Evolutionary conservation across 2,329 filamentous ascomycete genomes (phyloP), one percentile per base, ranked within the genome.

Genomic region (Pseudocercospora vitis): DNA sequence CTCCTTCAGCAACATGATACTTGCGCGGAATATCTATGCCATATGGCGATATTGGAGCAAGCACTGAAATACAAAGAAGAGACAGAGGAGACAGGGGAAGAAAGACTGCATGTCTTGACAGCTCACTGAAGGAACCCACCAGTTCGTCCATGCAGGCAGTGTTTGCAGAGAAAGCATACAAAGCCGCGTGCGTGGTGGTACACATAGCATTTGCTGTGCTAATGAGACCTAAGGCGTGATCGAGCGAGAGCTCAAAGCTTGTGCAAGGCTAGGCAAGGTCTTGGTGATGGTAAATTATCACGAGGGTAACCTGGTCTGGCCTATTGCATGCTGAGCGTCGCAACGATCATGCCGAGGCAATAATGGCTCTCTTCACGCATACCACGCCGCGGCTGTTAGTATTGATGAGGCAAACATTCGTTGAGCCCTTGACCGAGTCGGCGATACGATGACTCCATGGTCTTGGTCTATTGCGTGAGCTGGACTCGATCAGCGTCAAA

Each of bases 131-230:
- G 18, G 12, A 40, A 21, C 37, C 37, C 24, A 24, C 37, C 37
- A 42, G 37, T 21, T 42, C n/a, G n/a, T 23, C 24, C 24, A 21
- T 35, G 16, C 16, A 19, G 21, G 16, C 35, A 48, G 46, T 48
- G 46, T 48, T 48, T 48, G 46, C 32, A 48, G 19, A n/a, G 18
- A 2, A 31, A 37, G 24, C 46, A 48, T 26, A 33, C 46, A 48
- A 35, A 9, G 31, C 37, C 46, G 46, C 46, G 46, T 48, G 46
- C 11, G 31, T 35, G 31, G 46, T 48, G 7, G 32, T 16, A 48
- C 46, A n/a, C 23, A 48, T 48, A 31, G 46, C 31, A 37, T 45
- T 45, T 45, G 24, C 29, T 24, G 28, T 31, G 42, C 42, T 14
- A 7, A 16, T 7, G 6, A 35, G 9, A 6, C 24, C n/a, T 24